These are phyloP conservation scores for Stylonectria norvegica DNA, from an alignment of 2,329 filamentous ascomycete genomes.

Conservation along the genomic window DNA sequence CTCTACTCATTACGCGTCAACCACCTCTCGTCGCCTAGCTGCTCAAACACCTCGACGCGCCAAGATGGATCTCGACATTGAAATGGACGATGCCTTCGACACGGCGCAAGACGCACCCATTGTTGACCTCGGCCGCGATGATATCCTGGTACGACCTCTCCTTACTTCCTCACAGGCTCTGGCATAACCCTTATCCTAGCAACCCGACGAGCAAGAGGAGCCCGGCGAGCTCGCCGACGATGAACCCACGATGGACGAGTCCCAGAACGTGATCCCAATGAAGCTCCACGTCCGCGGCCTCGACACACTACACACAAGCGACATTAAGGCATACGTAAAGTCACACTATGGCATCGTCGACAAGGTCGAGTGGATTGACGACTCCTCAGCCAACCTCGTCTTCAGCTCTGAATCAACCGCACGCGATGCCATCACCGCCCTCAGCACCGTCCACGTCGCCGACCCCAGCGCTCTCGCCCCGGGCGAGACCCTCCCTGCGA, in stretches of 20 bases:
- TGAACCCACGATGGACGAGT: constrained; percentile 26
- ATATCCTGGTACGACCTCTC: constrained; percentile 34
- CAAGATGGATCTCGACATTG: constrained; percentile 66
- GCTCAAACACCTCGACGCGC: constrained; percentile 4
- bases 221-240: constrained; percentile 38
- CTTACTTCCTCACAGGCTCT: not conserved
- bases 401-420: constrained; percentile 59
- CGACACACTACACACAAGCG: constrained; percentile 73
- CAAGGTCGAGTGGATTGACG: constrained; percentile 90
- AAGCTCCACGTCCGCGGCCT: constrained; percentile 85
- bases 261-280: constrained; percentile 33
- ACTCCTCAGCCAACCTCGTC: constrained; percentile 82
- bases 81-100: constrained; percentile 63
- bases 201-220: constrained; percentile 36
- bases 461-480: constrained; percentile 55
- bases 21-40: too few species aligned
- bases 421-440: constrained; percentile 51
- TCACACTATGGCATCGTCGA: constrained; percentile 61
- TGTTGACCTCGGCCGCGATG: constrained; percentile 30
- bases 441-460: constrained; percentile 50
- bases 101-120: constrained; percentile 27
- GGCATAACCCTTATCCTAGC: constrained; percentile 25
- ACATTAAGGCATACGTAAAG: constrained; percentile 72
- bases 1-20: too few species aligned
- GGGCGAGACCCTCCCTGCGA: constrained; percentile 66